phyloP scores from a whole-genome alignment of 805 yeast species.

The Ogataea dorogensis region DNA sequence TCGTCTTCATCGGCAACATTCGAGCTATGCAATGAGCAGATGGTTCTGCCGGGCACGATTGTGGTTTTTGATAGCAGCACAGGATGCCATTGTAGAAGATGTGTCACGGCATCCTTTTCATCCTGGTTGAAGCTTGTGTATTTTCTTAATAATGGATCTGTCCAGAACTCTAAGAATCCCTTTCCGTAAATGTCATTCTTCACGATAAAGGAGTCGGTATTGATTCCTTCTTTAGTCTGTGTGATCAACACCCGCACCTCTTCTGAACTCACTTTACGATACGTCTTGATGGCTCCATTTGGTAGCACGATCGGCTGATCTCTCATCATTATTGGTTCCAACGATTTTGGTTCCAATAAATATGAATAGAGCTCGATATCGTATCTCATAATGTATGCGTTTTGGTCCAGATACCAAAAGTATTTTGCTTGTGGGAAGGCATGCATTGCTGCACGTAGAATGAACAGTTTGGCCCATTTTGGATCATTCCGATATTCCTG shows the following conservation, averaged over 20 bases:
- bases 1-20: conserved; percentile 36
- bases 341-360: conserved; percentile 55
- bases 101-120: conserved; percentile 74
- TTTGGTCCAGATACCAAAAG: conserved; percentile 84
- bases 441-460: conserved; percentile 84
- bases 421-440: conserved; percentile 91
- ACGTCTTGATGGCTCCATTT: conserved; percentile 65
- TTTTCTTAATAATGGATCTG: conserved; percentile 65
- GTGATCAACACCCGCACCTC: conserved; percentile 62
- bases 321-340: conserved; percentile 61
- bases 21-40: conserved; percentile 43
- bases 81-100: conserved; percentile 94
- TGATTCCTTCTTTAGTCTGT: conserved; percentile 63
- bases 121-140: conserved; percentile 60
- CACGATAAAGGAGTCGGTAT: conserved; percentile 69
- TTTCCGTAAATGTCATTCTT: conserved; percentile 63
- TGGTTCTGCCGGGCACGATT: conserved; percentile 61
- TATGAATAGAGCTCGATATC: conserved; percentile 58
- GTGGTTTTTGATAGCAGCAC: conserved; percentile 69
- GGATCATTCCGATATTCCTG: conserved; percentile 45
- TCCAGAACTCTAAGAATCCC: conserved; percentile 76
- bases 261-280: conserved; percentile 53
- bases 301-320: conserved; percentile 76
- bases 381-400: conserved; percentile 72
- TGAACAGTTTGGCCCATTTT: conserved; percentile 62